A percentile compares a stretch with the other conserved stretches of the same genome.
Evolutionary conservation across 306 rosid genomes (phyloP).

Genomic region (Cicer arietinum): DNA sequence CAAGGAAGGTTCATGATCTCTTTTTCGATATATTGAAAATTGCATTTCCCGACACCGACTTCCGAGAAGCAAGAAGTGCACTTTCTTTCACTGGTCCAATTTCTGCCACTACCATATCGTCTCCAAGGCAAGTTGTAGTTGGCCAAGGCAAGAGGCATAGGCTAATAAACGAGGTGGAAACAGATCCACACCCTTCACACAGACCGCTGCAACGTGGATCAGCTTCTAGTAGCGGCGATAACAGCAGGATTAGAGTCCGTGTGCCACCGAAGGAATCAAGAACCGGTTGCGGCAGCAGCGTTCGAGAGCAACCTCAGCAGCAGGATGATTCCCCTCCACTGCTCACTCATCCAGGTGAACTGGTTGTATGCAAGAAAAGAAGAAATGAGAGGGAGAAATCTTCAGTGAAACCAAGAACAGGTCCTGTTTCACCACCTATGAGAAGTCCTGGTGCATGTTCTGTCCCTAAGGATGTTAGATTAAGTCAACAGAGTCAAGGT

Average conservation of each 20-base stretch:
- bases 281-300: conserved; percentile 52
- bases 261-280: conserved; percentile 72
- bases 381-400: conserved; percentile 95
- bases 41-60: conserved; percentile 91
- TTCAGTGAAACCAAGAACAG: conserved; percentile 63
- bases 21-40: conserved; percentile 93
- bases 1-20: conserved; percentile 95
- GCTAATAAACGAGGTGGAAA: conserved; percentile 67
- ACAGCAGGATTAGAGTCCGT: conserved; percentile 62
- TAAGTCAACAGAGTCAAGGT: conserved; percentile 68
- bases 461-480: conserved; percentile 65
- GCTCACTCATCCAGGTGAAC: conserved; percentile 95
- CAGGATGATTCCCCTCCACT: conserved; percentile 70
- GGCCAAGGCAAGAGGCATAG: conserved; percentile 74
- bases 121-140: conserved; percentile 60
- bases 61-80: conserved; percentile 78
- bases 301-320: conserved; percentile 70
- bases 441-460: conserved; percentile 70
- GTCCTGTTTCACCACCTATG: conserved; percentile 79
- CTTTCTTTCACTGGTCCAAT: conserved; percentile 70
- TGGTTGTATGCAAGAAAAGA: conserved; percentile 96
- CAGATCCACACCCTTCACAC: conserved; percentile 60
- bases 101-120: conserved; percentile 52
- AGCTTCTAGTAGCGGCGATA: conserved; percentile 59
- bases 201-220: conserved; percentile 70